A percentile compares a stretch with the other conserved stretches of the same genome.
Conservation (phyloP, 306 rosid species). For the Quercus bicolor region DNA sequence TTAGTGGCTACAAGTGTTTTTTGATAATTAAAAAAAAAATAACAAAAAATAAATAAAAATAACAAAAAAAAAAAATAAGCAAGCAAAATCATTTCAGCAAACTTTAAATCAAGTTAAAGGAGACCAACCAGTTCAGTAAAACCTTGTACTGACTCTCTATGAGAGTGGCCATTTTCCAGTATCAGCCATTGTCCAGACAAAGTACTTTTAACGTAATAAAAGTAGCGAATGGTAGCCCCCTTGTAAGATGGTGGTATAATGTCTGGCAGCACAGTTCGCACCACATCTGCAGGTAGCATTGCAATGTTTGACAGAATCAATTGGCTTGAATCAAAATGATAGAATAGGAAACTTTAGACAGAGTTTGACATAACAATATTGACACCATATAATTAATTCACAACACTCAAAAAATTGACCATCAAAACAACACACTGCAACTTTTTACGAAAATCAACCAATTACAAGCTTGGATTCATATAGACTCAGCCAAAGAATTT, state of each 20-base stretch:
- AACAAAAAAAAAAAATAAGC: background rate
- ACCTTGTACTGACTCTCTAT: conserved; percentile 57
- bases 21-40: no score
- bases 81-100: conserved; percentile 6
- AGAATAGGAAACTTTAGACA: background rate
- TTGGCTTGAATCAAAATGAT: background rate
- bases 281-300: conserved; percentile 54
- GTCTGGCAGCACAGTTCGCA: conserved; percentile 57
- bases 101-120: conserved; percentile 31
- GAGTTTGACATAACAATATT: no score
- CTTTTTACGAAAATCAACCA: background rate
- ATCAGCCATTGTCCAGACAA: conserved; percentile 76
- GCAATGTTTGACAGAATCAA: conserved; percentile 1
- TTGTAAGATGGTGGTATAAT: conserved; percentile 92
- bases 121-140: conserved; percentile 68
- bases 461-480: background rate
- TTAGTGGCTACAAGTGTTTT: no score
- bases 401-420: conserved; percentile 7
- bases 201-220: conserved; percentile 72
- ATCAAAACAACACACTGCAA: background rate
- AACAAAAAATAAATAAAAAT: background rate
- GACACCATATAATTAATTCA: conserved; percentile 6
- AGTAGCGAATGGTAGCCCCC: conserved; percentile 88
- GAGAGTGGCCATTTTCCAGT: conserved; percentile 77
- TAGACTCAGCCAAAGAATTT: background rate